Base-by-base conservation (phyloP, 305 asterid species). In the Euphrasia arctica region DNA sequence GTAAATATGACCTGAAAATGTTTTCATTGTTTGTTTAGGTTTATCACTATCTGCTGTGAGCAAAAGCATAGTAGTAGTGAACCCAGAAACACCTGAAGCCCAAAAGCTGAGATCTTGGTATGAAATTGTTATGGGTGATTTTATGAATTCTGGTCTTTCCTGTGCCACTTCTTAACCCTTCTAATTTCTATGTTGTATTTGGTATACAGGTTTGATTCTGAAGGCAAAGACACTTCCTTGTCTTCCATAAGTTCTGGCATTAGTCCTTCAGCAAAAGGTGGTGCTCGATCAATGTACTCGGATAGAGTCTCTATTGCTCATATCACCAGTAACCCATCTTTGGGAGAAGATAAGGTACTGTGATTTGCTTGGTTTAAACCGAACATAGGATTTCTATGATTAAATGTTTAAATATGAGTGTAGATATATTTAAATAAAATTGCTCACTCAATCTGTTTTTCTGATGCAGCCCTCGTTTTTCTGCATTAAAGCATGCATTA, bases 21-120 rank as follows among this genome's bases (percentile, higher is more conserved):
- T 2, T 28, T 48, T 27, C 27, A 10, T 58, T 67, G 43, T 43
- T 62, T 12, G 25, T 74, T 72, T 76, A 92, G 98, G 98, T 51
- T 72, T 93, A 47, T 90, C 98, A 28, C 72, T 93, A 59, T 93
- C 98, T 3, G 74, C 98, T 56, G 9, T 93, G 60, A 86, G 90
- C 78, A 90, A 83, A 72, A 93, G 98, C 51, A 7, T 75, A 31
- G 13, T 90, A 9, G 76, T 76, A 6, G 79, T 92, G 52, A 83
- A 92, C 66, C 98, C 98, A 14, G 87, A 85, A 22, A 71, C 89
- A 43, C 91, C 95, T 14, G 91, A 90, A 77, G 95, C 97, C 58
- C 74, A 81, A 58, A 88, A 79, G 65, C 66, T 92, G 77, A 81
- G 84, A 75, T 78, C 80, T 65, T 92, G 98, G 98, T 92, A 79